These are phyloP conservation scores for Endothia cerciana DNA, from an alignment of 2,329 filamentous ascomycete genomes.

Conservation along the genomic window DNA sequence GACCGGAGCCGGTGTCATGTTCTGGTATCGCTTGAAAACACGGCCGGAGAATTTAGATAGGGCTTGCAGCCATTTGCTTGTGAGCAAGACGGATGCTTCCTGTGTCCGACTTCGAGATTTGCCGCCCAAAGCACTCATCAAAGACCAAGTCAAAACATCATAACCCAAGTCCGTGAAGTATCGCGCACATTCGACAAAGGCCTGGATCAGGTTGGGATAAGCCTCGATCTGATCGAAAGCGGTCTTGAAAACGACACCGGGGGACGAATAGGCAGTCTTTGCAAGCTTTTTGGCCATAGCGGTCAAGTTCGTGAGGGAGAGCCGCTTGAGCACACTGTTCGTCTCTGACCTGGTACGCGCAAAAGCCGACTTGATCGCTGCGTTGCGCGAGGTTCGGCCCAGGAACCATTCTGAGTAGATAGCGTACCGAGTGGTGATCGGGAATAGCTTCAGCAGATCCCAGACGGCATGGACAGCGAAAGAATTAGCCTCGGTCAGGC, in stretches of 20 bases:
- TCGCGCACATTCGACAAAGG: constrained; percentile 89
- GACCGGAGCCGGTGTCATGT: constrained; percentile 82
- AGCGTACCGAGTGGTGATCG: constrained; percentile 76
- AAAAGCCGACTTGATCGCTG: constrained; percentile 80
- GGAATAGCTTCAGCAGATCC: constrained; percentile 78
- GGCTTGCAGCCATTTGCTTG: constrained; percentile 89
- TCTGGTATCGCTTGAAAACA: constrained; percentile 83
- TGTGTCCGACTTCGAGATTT: constrained; percentile 67
- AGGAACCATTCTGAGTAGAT: constrained; percentile 95
- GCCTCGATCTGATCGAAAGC: constrained; percentile 90
- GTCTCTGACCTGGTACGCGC: constrained; percentile 78
- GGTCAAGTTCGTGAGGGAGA: constrained; percentile 84
- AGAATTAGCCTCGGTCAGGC: constrained; percentile 82
- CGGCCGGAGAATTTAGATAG: constrained; percentile 89
- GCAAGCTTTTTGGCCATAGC: constrained; percentile 87
- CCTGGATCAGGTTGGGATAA: constrained; percentile 93
- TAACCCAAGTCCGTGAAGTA: constrained; percentile 94
- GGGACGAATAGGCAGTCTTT: constrained; percentile 89
- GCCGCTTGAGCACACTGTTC: constrained; percentile 81
- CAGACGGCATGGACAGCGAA: constrained; percentile 86
- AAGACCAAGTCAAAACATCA: constrained; percentile 89
- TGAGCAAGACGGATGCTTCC: constrained; percentile 68
- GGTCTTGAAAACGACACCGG: constrained; percentile 87
- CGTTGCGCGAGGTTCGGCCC: constrained; percentile 74
- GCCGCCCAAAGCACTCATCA: constrained; percentile 73